Evolutionary conservation across 2,329 filamentous ascomycete genomes (phyloP), one percentile per base, ranked within the genome.

Genomic region (Fonsecaea erecta): DNA sequence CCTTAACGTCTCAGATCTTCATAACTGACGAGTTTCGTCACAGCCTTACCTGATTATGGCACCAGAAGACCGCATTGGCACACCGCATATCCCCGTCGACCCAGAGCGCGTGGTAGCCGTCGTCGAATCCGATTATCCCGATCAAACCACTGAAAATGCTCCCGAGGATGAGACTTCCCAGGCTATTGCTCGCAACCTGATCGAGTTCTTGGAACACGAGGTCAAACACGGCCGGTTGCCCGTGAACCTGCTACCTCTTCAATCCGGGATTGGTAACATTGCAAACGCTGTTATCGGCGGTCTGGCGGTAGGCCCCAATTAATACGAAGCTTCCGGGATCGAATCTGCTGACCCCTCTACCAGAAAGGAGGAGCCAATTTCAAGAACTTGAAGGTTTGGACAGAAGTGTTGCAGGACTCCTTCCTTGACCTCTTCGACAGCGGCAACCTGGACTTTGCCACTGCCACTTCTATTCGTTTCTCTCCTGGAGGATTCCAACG

Each of bases 361-460:
- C 30, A 67, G 65, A 86, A 90, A 64, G 84, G 84, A 14, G 83
- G 82, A 66, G 91, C 90, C 70, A 89, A 93, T 77, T 96, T 96
- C 84, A 86, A 87, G 75, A 91, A 96, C 81, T 85, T 97, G 64
- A 93, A 90, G 76, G 93, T 96, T 43, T 96, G 92, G 93, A 96
- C 93, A 26, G 92, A 96, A 79, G 92, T 96, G 54, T 87, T 96
- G 63, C 92, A 96, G 81, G 92, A 96, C 77, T 93, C 90, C 24
- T 96, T 96, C 86, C 86, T 96, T 26, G 93, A 96, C 76, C 89
- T 96, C 61, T 96, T 96, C 79, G 93, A 96, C 82, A 90, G 87
- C 65, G 92, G 92, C 28, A 89, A 91, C 75, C 85, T 96, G 21
- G 91, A 96, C 80, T 96, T 95, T 73, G 93, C 92, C 52, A 96